Conservation (phyloP, 2,329 filamentous ascomycete genomes). For the Clarireedia homoeocarpa region DNA sequence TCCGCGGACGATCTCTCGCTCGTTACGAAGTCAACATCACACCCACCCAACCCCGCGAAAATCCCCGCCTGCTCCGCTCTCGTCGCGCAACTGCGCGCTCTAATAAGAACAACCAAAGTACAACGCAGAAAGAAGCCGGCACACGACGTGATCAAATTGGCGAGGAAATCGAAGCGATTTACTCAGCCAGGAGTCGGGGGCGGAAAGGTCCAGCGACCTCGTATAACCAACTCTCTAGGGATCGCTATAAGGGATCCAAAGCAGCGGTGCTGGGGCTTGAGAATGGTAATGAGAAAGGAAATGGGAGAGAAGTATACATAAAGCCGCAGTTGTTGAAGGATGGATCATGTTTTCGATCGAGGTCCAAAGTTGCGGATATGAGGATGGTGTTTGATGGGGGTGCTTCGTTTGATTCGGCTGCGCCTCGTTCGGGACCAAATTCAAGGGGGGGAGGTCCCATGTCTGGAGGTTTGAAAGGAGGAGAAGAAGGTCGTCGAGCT, state of each 20-base stretch:
- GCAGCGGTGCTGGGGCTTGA: background rate
- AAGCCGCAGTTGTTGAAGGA: background rate
- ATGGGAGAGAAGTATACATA: background rate
- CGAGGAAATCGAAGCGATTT: constrained; percentile 21
- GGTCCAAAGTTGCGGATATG: constrained; percentile 20
- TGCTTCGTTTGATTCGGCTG: background rate
- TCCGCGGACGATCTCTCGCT: background rate
- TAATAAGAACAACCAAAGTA: background rate
- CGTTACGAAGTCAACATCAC: constrained; percentile 4
- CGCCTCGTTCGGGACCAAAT: background rate
- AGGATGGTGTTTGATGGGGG: constrained; percentile 19
- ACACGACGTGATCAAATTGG: constrained; percentile 10
- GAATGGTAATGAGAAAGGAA: background rate
- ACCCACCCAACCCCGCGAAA: background rate
- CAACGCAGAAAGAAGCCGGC: background rate
- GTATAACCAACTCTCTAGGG: background rate
- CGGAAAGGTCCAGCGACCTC: background rate
- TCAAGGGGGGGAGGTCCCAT: background rate
- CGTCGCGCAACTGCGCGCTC: constrained; percentile 1
- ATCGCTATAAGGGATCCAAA: background rate
- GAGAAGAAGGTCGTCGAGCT: background rate
- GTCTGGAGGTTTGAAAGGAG: background rate
- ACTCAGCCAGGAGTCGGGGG: constrained; percentile 18
- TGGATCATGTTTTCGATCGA: constrained; percentile 1
- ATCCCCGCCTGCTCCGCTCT: background rate